Base-by-base conservation (phyloP, 345 rosid species). In the Fremontodendron californicum region DNA sequence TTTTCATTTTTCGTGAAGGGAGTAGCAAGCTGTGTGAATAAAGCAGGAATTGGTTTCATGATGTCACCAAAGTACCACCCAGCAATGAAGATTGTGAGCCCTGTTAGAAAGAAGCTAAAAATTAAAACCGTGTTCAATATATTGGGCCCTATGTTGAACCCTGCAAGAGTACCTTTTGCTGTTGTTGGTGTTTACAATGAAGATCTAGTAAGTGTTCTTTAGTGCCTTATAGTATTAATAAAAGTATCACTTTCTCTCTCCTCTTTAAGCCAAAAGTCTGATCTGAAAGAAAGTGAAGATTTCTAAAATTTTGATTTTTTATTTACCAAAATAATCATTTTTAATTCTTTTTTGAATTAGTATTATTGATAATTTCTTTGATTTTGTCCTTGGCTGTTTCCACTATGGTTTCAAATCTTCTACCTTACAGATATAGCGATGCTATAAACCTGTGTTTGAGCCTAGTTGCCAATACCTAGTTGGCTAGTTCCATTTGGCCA, bases 131-230 rank as follows among this genome's bases (percentile, higher is more conserved):
- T 94, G 49, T 96, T 94, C 84, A 96, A 96, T 79, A 77, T 90
- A 33, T 77, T 96, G 83, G 99, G 99, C 62, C 99, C 97, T 15
- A 84, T 96, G 97, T 80, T 96, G 81, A 94, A 91, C 85, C 98
- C 98, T 73, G 98, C 96, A 43, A 71, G 85, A 7, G 97, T 92
- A 16, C 90, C 93, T 61, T 96, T 81, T 77, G 96, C 94, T 55
- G 98, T 93, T 58, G 98, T 92, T 72, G 99, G 99, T 77, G 98
- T 96, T 62, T 96, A 81, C 86, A 84, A 80, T 70, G 92, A 92
- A 80, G 87, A 89, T 62, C 81, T 96, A 79, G 98, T 94, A 84
- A 81, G 88, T 6, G 39, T 31, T 29, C 27, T 15, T 15, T 45
- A 13, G 21, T 27, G 35, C 13, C 42, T 77, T 54, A 21, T 31